phyloP scores from a whole-genome alignment of 768 basidiomycete species.

The Leccinum imitatum region DNA sequence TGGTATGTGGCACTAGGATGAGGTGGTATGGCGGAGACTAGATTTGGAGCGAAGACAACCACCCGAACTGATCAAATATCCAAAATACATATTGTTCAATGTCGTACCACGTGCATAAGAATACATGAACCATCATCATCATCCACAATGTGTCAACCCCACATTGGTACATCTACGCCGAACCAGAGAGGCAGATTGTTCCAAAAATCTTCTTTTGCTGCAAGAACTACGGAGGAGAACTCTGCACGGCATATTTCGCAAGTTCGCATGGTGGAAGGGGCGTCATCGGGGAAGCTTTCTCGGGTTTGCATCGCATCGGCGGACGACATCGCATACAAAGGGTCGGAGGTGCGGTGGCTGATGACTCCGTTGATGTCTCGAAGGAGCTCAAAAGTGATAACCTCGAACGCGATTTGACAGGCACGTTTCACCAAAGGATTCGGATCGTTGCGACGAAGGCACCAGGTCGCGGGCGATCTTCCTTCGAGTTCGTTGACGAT shows the following conservation, averaged over 20 bases:
- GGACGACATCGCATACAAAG: constrained; percentile 68
- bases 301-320: constrained; percentile 65
- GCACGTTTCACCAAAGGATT: constrained; percentile 47
- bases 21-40: neutral
- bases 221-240: constrained; percentile 59
- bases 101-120: neutral
- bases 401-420: constrained; percentile 73
- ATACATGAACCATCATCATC: constrained; percentile 15
- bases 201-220: constrained; percentile 66
- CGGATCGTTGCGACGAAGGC: constrained; percentile 48
- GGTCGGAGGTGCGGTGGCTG: constrained; percentile 65
- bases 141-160: constrained; percentile 28
- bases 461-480: constrained; percentile 48
- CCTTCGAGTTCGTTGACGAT: constrained; percentile 74
- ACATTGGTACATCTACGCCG: constrained; percentile 46
- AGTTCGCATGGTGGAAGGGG: constrained; percentile 47
- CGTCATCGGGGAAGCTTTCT: constrained; percentile 44
- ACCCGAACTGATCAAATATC: neutral
- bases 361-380: constrained; percentile 71
- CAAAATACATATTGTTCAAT: neutral
- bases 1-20: neutral
- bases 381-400: constrained; percentile 71
- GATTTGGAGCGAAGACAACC: no score
- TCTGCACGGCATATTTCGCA: constrained; percentile 67
- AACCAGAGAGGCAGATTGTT: constrained; percentile 64